phyloP scores from a whole-genome alignment of 129 eudicot species.

The Flaveria brownii region DNA sequence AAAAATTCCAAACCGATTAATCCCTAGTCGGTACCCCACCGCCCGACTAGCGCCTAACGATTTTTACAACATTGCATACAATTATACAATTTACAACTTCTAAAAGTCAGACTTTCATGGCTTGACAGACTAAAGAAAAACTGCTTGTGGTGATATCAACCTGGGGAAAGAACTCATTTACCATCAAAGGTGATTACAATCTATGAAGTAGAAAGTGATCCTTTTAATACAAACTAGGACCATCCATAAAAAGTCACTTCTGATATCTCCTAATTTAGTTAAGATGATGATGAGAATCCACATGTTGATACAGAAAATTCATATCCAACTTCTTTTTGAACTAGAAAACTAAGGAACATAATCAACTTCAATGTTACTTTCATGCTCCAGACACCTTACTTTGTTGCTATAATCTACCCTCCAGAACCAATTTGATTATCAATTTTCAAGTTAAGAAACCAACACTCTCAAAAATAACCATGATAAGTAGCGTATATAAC shows the following conservation, averaged over 20 bases:
- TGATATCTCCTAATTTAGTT: too few species aligned
- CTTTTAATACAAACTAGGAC: not conserved
- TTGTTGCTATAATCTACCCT: too few species aligned
- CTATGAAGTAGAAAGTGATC: too few species aligned
- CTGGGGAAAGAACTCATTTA: too few species aligned
- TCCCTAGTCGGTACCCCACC: too few species aligned
- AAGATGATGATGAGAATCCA: not conserved
- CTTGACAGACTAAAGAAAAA: not conserved
- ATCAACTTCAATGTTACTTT: too few species aligned
- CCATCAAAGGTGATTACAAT: too few species aligned
- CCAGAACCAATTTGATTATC: constrained; percentile 1
- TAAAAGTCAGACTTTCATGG: not conserved
- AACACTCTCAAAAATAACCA: not conserved
- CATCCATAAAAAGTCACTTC: not conserved
- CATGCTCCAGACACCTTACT: too few species aligned
- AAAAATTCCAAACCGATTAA: too few species aligned
- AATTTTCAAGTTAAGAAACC: constrained; percentile 8
- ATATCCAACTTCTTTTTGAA: not conserved
- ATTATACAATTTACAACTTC: too few species aligned
- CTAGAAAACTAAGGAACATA: not conserved
- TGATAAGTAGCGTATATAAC: not conserved
- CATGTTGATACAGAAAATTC: constrained; percentile 2
- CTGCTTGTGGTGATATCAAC: not conserved
- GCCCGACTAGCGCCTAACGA: too few species aligned
- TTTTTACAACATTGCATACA: too few species aligned